Evolutionary conservation across 352 stramenopile genomes (phyloP), one percentile per base, ranked within the genome.

Genomic region (Elongisporangium undulatum): DNA sequence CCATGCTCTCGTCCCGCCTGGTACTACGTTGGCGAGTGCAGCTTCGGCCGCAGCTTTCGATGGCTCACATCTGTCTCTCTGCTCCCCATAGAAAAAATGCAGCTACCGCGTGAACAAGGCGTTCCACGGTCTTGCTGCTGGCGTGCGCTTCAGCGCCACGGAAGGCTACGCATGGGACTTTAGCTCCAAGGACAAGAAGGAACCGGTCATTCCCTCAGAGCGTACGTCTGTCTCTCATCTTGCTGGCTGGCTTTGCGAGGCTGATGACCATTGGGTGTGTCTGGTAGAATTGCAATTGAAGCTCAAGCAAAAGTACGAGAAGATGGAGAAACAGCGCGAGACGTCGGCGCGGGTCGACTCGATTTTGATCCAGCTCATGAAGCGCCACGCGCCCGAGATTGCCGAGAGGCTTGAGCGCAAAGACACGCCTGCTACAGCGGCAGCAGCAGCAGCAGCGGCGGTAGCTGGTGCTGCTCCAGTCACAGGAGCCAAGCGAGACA

Each of bases 121-220:
- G 12, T 95, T 95, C 66, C 79, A 91, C 39, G 74, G 67, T 5
- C 69, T 95, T 21, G 80, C 79, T 15, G 81, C 73, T 0, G 85
- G 85, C 10, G 85, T 95, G 55, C 85, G 85, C 58, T 95, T 93
- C 66, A 95, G 83, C 53, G 80, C 85, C 7, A 93, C 82, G 13
- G 85, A 95, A 61, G 85, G 85, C 22, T 95, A 95, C 61, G 73
- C 85, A 22, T 95, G 85, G 85, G 85, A 95, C 61, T 95, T 95
- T 60, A 95, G 85, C 67, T 91, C 85, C 53, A 70, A 77, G 29
- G 83, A 91, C 66, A 92, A 92, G 74, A 92, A 92, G 56, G 79
- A 86, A 41, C 82, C 83, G 1, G 72, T 93, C n/a, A 93, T 95
- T 49, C 83, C 85, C 0, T 93, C 83, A 0, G 85, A 95, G 56